A percentile compares a stretch with the other conserved stretches of the same genome.
These are phyloP conservation scores for Thelephora terrestris DNA, from an alignment of 1,284 basidiomycete species.

Conservation along the genomic window DNA sequence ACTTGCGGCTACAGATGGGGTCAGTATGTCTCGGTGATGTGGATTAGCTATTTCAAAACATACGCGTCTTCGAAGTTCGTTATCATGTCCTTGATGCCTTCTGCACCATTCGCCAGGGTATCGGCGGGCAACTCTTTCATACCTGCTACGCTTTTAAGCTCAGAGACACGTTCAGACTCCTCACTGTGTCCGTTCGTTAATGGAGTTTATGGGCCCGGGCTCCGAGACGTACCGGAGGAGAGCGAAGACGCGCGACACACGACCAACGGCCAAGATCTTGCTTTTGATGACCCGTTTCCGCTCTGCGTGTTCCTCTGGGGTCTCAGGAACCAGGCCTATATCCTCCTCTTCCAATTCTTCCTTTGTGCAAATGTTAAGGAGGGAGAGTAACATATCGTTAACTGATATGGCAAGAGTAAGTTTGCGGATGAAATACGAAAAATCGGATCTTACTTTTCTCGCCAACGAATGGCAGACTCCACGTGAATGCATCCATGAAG, in stretches of 20 bases:
- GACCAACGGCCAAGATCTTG: conserved; percentile 97
- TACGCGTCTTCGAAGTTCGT: conserved; percentile 93
- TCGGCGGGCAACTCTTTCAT: conserved; percentile 78
- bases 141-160: conserved; percentile 86
- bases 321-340: conserved; percentile 28
- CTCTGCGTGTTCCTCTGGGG: conserved; percentile 53
- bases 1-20: conserved; percentile 64
- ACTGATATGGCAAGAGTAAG: conserved; percentile 33
- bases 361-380: conserved; percentile 89
- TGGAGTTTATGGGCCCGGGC: conserved; percentile 2
- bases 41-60: conserved; percentile 27
- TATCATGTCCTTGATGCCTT: conserved; percentile 95
- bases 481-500: conserved; percentile 99
- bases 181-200: conserved; percentile 44
- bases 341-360: conserved; percentile 90
- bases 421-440: background rate
- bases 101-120: conserved; percentile 80
- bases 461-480: conserved; percentile 97
- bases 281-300: conserved; percentile 86
- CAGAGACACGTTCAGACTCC: conserved; percentile 95
- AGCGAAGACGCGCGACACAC: conserved; percentile 94
- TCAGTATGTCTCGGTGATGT: background rate
- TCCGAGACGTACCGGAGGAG: conserved; percentile 69
- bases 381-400: conserved; percentile 93
- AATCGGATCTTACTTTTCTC: conserved; percentile 73